phyloP scores from a whole-genome alignment of 2,329 filamentous ascomycete species.

The Venturiaceae sp. region DNA sequence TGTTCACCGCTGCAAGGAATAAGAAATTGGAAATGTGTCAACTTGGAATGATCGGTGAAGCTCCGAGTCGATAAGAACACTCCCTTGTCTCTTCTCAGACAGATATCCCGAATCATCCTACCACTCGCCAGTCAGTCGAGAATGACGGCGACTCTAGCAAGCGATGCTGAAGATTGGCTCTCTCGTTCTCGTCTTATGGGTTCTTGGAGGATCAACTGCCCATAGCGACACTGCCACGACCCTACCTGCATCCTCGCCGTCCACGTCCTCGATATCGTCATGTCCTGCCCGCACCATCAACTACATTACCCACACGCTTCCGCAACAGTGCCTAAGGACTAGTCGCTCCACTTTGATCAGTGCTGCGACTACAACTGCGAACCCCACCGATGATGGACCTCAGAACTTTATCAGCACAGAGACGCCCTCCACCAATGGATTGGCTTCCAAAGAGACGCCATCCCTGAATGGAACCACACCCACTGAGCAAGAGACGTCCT shows the following conservation, averaged over 20 bases:
- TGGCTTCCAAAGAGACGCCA: constrained; percentile 11
- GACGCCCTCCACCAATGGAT: constrained; percentile 10
- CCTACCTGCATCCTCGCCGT: background rate
- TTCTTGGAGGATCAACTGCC: background rate
- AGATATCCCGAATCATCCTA: no score
- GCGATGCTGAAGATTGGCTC: constrained; percentile 12
- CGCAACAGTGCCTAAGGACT: constrained; percentile 65
- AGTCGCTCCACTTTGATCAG: constrained; percentile 34
- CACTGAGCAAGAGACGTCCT: background rate
- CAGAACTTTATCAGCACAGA: constrained; percentile 10
- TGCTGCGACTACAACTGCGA: background rate
- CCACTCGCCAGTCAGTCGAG: no score
- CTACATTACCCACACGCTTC: constrained; percentile 70
- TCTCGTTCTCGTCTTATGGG: background rate
- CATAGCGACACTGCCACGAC: background rate
- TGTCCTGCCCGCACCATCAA: constrained; percentile 58
- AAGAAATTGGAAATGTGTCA: background rate
- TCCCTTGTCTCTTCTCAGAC: no score
- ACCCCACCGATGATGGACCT: background rate
- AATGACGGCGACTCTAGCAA: constrained; percentile 8
- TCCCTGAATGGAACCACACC: constrained; percentile 5
- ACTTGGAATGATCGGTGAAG: background rate
- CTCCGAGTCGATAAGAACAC: background rate
- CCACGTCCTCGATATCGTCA: background rate
- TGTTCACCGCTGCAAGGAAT: background rate